Percentiles rank a stretch among this genome's conserved stretches.
Conservation (phyloP, 441 rosid genomes). For the Gossypium aridum region DNA sequence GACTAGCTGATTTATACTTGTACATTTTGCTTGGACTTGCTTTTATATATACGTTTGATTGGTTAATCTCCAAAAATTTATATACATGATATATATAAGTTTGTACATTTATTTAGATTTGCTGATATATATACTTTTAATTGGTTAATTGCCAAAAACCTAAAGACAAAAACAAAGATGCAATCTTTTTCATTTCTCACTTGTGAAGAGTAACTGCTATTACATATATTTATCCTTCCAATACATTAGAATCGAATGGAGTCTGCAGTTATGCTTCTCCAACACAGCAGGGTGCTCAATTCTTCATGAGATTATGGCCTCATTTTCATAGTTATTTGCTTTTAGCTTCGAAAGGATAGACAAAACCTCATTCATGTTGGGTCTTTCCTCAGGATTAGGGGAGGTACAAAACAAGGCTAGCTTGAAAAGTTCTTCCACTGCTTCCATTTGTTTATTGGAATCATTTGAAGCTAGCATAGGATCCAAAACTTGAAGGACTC, state of each 20-base stretch:
- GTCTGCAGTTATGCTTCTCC: background rate
- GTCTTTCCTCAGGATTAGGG: conserved; percentile 58
- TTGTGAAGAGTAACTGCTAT: background rate
- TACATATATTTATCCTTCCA: background rate
- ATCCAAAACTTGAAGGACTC: conserved; percentile 51
- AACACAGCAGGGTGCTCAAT: background rate
- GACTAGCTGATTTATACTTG: background rate
- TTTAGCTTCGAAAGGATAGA: conserved; percentile 41
- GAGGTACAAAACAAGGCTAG: conserved; percentile 56
- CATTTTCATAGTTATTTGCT: conserved; percentile 8
- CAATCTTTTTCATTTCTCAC: background rate
- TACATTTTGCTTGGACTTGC: background rate
- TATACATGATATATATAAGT: background rate
- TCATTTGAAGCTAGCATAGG: conserved; percentile 26
- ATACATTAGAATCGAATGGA: background rate
- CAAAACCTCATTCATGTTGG: conserved; percentile 52
- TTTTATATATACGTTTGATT: background rate
- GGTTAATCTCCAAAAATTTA: too few species aligned
- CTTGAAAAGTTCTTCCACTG: conserved; percentile 36
- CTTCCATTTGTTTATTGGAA: conserved; percentile 28
- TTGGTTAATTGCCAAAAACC: too few species aligned
- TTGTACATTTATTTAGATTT: too few species aligned
- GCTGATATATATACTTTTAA: background rate
- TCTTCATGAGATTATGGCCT: background rate
- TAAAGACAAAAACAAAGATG: background rate